Percentiles rank a stretch among this genome's conserved stretches.
Conservation (phyloP, 1,139 yeast genomes). For the Kazachstania sp. region DNA sequence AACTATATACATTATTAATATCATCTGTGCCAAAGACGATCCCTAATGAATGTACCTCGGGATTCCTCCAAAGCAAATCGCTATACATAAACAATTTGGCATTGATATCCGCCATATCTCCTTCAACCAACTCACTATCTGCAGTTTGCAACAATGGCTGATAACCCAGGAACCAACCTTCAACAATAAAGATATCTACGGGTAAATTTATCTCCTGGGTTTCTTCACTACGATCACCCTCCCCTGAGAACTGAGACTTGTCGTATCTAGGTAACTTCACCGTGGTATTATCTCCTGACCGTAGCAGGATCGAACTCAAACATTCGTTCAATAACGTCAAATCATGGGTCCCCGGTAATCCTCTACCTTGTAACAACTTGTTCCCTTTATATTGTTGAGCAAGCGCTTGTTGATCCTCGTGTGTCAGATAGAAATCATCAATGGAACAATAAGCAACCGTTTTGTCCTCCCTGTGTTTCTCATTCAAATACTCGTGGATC, state of each 20-base stretch:
- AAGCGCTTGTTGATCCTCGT: conserved; percentile 46
- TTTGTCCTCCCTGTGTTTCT: conserved; percentile 29
- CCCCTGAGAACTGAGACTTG: conserved; percentile 62
- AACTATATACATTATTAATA: conserved; percentile 55
- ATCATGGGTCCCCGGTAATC: conserved; percentile 94
- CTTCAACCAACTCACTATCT: conserved; percentile 14
- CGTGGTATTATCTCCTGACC: background rate
- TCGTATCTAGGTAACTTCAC: conserved; percentile 57
- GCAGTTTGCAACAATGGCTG: conserved; percentile 35
- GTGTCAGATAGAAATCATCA: conserved; percentile 79
- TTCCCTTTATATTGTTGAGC: conserved; percentile 40
- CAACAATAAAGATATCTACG: conserved; percentile 63
- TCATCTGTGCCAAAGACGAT: conserved; percentile 55
- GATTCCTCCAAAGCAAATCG: conserved; percentile 51
- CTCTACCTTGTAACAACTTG: conserved; percentile 62
- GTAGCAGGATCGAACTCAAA: conserved; percentile 14
- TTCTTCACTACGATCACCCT: conserved; percentile 59
- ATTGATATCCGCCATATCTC: conserved; percentile 41
- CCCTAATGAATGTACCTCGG: conserved; percentile 50
- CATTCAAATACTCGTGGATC: conserved; percentile 30
- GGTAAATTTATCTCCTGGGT: conserved; percentile 31
- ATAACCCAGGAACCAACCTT: conserved; percentile 94
- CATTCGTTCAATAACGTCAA: conserved; percentile 31
- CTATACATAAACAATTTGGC: conserved; percentile 41
- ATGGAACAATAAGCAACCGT: conserved; percentile 55